phyloP scores from a whole-genome alignment of 1,139 yeast genomes.

The Saccharomycopsis crataegensis region DNA sequence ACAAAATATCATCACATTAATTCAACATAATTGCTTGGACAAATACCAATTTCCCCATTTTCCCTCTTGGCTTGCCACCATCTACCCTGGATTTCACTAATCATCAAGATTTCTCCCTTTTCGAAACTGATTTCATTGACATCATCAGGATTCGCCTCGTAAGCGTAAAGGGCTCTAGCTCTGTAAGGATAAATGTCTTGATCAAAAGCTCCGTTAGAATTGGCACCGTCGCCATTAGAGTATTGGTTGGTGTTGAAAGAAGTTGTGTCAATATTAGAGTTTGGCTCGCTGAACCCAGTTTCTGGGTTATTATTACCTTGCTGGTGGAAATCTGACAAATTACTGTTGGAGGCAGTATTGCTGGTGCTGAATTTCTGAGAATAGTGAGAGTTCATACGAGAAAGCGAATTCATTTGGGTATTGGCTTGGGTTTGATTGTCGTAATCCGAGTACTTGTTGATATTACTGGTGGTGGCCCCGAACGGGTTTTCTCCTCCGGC shows the following conservation, averaged over 20 bases:
- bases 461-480: slow-evolving; percentile 21
- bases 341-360: slow-evolving; percentile 7
- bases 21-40: slow-evolving; percentile 91
- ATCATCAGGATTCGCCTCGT: slow-evolving; percentile 91
- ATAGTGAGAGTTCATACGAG: slow-evolving; percentile 16
- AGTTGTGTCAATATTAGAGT: slow-evolving; percentile 24
- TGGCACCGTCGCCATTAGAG: slow-evolving; percentile 12
- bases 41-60: slow-evolving; percentile 91
- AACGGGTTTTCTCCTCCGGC: slow-evolving; percentile 20
- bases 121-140: slow-evolving; percentile 86
- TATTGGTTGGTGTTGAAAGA: slow-evolving; percentile 31
- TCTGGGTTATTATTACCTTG: slow-evolving; percentile 16
- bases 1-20: slow-evolving; percentile 31
- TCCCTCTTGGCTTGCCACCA: slow-evolving; percentile 98
- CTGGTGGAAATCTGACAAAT: slow-evolving; percentile 10
- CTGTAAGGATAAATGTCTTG: slow-evolving; percentile 64
- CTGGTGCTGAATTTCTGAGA: slow-evolving; percentile 18
- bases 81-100: slow-evolving; percentile 89
- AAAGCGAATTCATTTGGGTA: slow-evolving; percentile 17
- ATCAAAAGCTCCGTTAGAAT: slow-evolving; percentile 20
- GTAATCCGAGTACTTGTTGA: slow-evolving; percentile 23
- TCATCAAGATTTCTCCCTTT: slow-evolving; percentile 85
- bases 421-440: slow-evolving; percentile 21
- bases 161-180: slow-evolving; percentile 81
- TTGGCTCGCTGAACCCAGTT: slow-evolving; percentile 4